These are phyloP conservation scores for Trichoderma virens DNA, from an alignment of 495 filamentous ascomycete genomes.

Conservation along the genomic window DNA sequence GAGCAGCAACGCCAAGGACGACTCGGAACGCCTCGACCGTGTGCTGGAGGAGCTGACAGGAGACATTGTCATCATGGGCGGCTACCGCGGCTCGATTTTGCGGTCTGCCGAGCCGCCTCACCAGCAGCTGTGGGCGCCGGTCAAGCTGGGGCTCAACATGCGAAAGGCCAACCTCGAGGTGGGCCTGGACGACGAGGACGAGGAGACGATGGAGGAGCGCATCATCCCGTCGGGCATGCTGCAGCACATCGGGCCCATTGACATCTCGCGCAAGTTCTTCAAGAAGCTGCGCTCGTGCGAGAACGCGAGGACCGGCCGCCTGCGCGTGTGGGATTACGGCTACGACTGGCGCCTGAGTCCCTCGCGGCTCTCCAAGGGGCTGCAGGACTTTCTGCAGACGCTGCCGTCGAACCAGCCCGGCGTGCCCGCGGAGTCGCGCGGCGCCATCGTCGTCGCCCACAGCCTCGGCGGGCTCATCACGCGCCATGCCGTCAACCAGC, in stretches of 20 bases:
- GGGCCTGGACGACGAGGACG: constrained; percentile 73
- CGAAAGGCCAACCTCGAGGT: constrained; percentile 89
- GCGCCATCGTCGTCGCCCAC: constrained; percentile 80
- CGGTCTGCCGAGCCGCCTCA: constrained; percentile 76
- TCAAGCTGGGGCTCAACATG: constrained; percentile 89
- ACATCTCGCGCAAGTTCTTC: constrained; percentile 76
- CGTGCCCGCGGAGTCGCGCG: constrained; percentile 42
- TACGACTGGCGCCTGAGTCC: constrained; percentile 95
- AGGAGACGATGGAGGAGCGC: constrained; percentile 72
- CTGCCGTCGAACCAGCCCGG: constrained; percentile 64
- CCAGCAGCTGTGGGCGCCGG: constrained; percentile 83
- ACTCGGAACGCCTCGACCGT: constrained; percentile 42
- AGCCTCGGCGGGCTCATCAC: constrained; percentile 86
- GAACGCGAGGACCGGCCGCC: constrained; percentile 59
- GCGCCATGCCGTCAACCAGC: constrained; percentile 80
- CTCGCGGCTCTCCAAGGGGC: constrained; percentile 58
- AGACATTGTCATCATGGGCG: constrained; percentile 83
- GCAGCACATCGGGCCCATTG: constrained; percentile 82
- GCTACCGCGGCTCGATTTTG: constrained; percentile 82
- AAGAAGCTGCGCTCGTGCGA: constrained; percentile 67
- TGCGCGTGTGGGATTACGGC: constrained; percentile 83
- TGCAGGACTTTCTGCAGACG: constrained; percentile 63
- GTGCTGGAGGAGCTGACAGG: constrained; percentile 66
- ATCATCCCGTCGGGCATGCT: constrained; percentile 83
- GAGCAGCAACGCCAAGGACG: constrained; percentile 23